Base-by-base conservation (phyloP, 139 green algal genomes). In the Chlamydomonas asymmetrica region DNA sequence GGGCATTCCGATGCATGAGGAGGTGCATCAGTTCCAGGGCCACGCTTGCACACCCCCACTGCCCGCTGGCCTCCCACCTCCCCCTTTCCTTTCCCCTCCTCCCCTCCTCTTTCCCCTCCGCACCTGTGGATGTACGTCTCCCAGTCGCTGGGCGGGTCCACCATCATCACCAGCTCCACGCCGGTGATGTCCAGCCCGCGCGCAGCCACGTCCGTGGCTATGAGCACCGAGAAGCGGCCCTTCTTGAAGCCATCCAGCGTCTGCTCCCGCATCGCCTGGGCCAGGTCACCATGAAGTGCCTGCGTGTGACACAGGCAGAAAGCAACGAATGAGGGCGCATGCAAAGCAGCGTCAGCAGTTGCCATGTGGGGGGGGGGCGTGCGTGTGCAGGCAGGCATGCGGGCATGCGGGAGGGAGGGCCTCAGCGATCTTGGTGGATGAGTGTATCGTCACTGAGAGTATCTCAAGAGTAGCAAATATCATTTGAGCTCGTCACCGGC, bases 151-250 rank as follows among this genome's bases (percentile, higher is more conserved):
- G 93, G 93, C 0, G 91, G 88, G 73, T 95, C 88, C 66, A 85
- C 64, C 82, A 89, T 88, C 5, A 92, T 68, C 41, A 97, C 91
- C 61, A 99, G 88, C 80, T 98, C 94, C 13, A 99, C 90, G n/a
- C 91, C 89, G 38, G 69, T 91, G 85, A 99, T 98, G 88, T 99
- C 97, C 62, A 99, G 90, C 1, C 97, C 97, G 10, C 97, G 81
- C 0, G 97, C 96, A n/a, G 97, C 97, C 35, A 99, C 97, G 75
- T 99, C 97, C 2, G 97, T 99, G n/a, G 97, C 97, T 23, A 99
- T 95, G 61, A 99, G 86, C 66, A 98, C 89, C 20, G 76, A 78
- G 70, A 99, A 99, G 61, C 93, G 91, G 75, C 91, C 73, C 52
- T 86, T 82, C 32, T 92, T 85, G 85, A 98, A 98, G 20, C 86